Conservation (phyloP, 306 rosid species). For the Pachyrhizus erosus region DNA sequence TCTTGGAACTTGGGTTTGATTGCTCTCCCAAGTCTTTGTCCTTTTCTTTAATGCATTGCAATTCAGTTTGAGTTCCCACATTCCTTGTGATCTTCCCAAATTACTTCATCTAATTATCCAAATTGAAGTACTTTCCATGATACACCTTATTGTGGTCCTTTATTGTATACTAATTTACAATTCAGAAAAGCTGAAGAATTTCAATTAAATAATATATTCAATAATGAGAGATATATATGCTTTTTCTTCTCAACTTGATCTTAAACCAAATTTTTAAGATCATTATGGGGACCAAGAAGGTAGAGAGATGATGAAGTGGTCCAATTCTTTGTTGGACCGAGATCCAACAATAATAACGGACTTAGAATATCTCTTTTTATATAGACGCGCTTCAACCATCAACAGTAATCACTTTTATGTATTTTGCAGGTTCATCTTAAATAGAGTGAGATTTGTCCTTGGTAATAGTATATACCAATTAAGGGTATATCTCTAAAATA, state of each 20-base stretch:
- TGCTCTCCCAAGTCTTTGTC: slow-evolving; percentile 22
- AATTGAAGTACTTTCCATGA: slow-evolving; percentile 28
- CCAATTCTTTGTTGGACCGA: slow-evolving; percentile 44
- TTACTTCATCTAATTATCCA: slow-evolving; percentile 26
- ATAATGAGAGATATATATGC: neutral
- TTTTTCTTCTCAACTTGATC: neutral
- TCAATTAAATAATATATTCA: neutral
- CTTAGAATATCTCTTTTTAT: slow-evolving; percentile 25
- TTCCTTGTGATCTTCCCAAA: slow-evolving; percentile 19
- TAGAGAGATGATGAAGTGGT: slow-evolving; percentile 43
- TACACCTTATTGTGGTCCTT: slow-evolving; percentile 36
- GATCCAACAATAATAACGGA: slow-evolving; percentile 49
- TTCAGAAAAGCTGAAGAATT: neutral
- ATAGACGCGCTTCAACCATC: neutral
- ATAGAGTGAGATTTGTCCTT: slow-evolving; percentile 49
- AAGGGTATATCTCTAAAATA: slow-evolving; percentile 40
- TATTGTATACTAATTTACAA: neutral
- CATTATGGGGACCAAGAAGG: slow-evolving; percentile 48
- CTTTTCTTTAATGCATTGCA: slow-evolving; percentile 30
- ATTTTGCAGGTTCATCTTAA: slow-evolving; percentile 42
- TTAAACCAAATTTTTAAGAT: slow-evolving; percentile 33
- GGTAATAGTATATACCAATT: slow-evolving; percentile 49
- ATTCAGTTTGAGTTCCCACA: neutral
- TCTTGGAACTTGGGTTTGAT: slow-evolving; percentile 34
- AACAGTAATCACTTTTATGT: slow-evolving; percentile 36